Evolutionary conservation across 129 eudicot genomes (phyloP).

Genomic region (Escallonia herrerae): DNA sequence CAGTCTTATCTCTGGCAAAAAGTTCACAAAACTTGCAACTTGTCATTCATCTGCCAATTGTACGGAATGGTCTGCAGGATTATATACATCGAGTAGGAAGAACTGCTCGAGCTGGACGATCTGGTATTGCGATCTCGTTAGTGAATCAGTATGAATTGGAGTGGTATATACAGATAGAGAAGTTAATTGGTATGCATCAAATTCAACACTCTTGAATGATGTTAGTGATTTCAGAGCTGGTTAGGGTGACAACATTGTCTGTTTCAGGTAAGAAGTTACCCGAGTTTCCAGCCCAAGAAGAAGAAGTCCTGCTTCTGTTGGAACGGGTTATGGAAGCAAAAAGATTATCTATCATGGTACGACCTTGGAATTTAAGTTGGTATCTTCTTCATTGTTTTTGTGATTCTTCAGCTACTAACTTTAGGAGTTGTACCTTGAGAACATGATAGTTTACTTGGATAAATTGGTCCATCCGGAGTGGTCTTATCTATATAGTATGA

Average conservation of each 20-base stretch:
- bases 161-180: constrained; percentile 89
- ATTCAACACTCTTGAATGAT: background rate
- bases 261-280: constrained; percentile 71
- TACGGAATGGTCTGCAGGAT: constrained; percentile 44
- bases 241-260: background rate
- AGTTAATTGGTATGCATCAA: constrained; percentile 51
- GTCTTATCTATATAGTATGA: no score
- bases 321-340: constrained; percentile 80
- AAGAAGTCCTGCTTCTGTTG: constrained; percentile 55
- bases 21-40: background rate
- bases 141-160: constrained; percentile 92
- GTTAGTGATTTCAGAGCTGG: background rate
- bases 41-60: background rate
- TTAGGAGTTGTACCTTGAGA: no score
- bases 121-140: constrained; percentile 85
- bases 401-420: no score
- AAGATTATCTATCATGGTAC: constrained; percentile 58
- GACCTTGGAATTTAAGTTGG: background rate
- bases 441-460: no score
- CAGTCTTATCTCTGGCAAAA: background rate
- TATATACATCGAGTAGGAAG: constrained; percentile 96
- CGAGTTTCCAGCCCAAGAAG: constrained; percentile 51
- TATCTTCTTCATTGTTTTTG: no score
- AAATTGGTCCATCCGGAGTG: no score
- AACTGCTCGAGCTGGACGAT: constrained; percentile 97